Conservation (phyloP, 2,329 filamentous ascomycete genomes). For the Diaporthe aspalathi region DNA sequence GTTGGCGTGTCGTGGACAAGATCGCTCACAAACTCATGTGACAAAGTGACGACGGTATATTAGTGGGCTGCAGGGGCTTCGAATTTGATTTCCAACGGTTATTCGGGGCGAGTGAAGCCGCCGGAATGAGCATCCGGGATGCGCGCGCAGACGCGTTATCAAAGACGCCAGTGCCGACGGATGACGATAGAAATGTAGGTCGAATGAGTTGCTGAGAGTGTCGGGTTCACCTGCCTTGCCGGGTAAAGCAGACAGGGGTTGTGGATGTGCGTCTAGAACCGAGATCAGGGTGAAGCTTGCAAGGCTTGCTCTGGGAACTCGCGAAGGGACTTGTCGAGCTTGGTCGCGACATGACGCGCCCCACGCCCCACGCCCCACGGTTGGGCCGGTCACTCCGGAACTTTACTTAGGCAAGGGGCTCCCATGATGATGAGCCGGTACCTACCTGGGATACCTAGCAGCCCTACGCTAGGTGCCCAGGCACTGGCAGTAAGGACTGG, state of each 20-base stretch:
- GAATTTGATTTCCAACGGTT: not conserved
- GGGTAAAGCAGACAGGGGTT: conserved; percentile 7
- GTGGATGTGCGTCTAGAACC: not conserved
- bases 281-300: conserved; percentile 8
- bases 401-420: conserved; percentile 5
- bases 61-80: not conserved
- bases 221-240: conserved; percentile 3
- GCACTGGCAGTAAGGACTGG: too few relatives aligned
- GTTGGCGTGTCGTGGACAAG: not conserved
- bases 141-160: not conserved
- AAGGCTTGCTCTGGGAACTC: conserved; percentile 1
- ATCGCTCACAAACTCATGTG: not conserved
- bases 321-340: not conserved
- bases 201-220: not conserved
- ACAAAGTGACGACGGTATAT: not conserved
- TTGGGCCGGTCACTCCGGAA: not conserved
- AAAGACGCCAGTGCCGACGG: not conserved
- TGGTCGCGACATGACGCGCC: conserved; percentile 24
- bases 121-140: not conserved
- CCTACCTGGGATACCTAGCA: too few relatives aligned
- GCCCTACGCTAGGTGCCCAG: too few relatives aligned
- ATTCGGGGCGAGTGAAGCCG: not conserved
- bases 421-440: not conserved
- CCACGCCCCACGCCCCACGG: not conserved
- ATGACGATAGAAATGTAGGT: not conserved